Evolutionary conservation across 805 yeast genomes (phyloP).

Genomic region (Metschnikowia cubensis): DNA sequence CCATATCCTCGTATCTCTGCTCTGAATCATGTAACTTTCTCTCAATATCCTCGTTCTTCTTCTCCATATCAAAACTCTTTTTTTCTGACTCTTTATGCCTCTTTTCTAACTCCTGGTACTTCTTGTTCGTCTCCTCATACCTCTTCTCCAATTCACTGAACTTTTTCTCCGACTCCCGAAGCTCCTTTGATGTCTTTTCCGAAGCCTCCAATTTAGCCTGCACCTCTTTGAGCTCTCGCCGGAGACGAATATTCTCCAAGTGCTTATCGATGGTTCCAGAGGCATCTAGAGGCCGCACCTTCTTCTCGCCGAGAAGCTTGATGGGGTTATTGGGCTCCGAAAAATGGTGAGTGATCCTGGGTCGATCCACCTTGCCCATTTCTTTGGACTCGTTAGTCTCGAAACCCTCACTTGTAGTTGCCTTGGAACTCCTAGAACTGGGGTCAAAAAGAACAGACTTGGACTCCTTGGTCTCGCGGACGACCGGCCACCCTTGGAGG

Average conservation of each 20-base stretch:
- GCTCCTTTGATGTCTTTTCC: not conserved
- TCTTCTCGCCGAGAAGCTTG: conserved; percentile 17
- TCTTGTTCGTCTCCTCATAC: not conserved
- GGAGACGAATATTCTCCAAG: conserved; percentile 37
- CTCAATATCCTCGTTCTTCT: not conserved
- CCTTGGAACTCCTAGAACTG: not conserved
- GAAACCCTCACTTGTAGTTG: too few species aligned
- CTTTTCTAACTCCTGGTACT: not conserved
- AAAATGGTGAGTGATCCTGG: not conserved
- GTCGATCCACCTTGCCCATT: not conserved
- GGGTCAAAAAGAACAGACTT: conserved; percentile 9
- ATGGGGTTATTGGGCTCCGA: conserved; percentile 22
- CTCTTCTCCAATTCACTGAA: not conserved
- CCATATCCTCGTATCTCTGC: not conserved
- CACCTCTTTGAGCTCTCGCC: conserved; percentile 22
- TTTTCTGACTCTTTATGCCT: not conserved
- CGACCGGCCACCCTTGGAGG: conserved; percentile 44
- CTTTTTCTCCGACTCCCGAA: not conserved
- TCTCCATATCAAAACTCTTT: not conserved
- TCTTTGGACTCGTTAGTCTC: too few species aligned
- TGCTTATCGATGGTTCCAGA: conserved; percentile 40
- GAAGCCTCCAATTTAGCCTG: not conserved
- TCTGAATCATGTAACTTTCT: not conserved
- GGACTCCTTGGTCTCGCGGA: not conserved
- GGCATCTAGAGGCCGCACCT: conserved; percentile 24